Percentiles rank a stretch among this genome's conserved stretches.
Conservation (phyloP, 1,139 yeast species). For the Lodderomyces metapsilosis region DNA sequence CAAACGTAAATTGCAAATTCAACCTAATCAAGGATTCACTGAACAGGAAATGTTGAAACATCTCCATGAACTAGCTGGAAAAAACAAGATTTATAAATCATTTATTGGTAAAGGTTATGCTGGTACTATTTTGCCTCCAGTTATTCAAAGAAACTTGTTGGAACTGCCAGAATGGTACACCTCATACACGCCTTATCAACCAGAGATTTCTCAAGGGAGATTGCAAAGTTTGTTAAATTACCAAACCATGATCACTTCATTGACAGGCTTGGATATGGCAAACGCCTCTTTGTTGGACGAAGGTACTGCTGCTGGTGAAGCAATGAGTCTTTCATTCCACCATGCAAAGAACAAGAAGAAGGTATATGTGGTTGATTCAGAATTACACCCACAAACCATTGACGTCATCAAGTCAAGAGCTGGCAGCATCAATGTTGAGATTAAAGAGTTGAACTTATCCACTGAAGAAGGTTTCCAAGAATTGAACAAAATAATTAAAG, state of each 20-base stretch:
- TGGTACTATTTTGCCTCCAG: conserved; percentile 88
- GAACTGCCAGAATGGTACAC: conserved; percentile 99
- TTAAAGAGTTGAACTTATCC: conserved; percentile 59
- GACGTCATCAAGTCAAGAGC: conserved; percentile 81
- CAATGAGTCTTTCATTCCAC: conserved; percentile 83
- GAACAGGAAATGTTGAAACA: conserved; percentile 79
- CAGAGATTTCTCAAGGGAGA: conserved; percentile 96
- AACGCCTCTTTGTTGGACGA: conserved; percentile 94
- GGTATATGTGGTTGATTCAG: conserved; percentile 69
- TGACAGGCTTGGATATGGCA: conserved; percentile 90
- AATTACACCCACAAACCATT: conserved; percentile 83
- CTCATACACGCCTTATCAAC: conserved; percentile 96
- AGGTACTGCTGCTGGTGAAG: conserved; percentile 98
- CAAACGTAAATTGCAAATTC: conserved; percentile 61
- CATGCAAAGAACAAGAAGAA: conserved; percentile 64
- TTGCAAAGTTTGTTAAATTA: conserved; percentile 84
- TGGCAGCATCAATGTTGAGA: conserved; percentile 63
- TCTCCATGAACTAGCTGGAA: conserved; percentile 64
- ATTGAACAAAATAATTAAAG: conserved; percentile 33
- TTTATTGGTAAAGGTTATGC: conserved; percentile 94
- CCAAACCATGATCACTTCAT: conserved; percentile 84
- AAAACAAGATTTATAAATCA: conserved; percentile 69
- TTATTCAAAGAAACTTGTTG: conserved; percentile 84
- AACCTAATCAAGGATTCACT: conserved; percentile 69
- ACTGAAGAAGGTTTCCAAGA: conserved; percentile 43